These are phyloP conservation scores for Gossypium gossypioides DNA, from an alignment of 441 rosid species.

Conservation along the genomic window DNA sequence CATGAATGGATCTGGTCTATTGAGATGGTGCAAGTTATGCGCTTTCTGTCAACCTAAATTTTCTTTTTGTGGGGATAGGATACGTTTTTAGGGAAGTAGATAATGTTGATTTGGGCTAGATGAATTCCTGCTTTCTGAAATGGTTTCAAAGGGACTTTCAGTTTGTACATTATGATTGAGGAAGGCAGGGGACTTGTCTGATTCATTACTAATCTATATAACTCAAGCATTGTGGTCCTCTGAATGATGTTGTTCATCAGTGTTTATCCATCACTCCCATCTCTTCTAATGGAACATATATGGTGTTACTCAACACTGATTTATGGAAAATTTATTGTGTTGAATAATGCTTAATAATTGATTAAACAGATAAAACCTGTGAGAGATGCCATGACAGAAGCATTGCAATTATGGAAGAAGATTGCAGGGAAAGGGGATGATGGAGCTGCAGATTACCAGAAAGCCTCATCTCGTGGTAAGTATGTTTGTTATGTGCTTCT, in stretches of 20 bases:
- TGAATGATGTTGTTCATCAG: background rate
- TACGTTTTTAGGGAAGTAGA: background rate
- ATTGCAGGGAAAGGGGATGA: slow-evolving; percentile 64
- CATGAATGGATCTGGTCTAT: background rate
- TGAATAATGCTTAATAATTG: slow-evolving; percentile 13
- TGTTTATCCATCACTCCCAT: background rate
- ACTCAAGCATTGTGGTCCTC: background rate
- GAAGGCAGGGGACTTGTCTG: background rate
- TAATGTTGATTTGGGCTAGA: background rate
- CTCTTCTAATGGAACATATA: background rate
- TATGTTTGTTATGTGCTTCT: background rate
- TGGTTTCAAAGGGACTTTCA: background rate
- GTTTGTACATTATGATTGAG: background rate
- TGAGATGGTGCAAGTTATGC: background rate
- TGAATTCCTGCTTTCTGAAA: background rate
- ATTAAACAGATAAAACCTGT: slow-evolving; percentile 77
- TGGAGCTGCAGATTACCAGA: slow-evolving; percentile 54
- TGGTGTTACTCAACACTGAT: background rate
- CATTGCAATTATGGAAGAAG: slow-evolving; percentile 84
- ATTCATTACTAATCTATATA: background rate
- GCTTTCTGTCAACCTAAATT: background rate
- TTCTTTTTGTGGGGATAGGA: background rate
- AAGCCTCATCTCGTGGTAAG: slow-evolving; percentile 49
- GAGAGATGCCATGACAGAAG: slow-evolving; percentile 91
- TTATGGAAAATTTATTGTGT: slow-evolving; percentile 1